phyloP scores from a whole-genome alignment of 257 asterid species.

The Craterostigma plantagineum region DNA sequence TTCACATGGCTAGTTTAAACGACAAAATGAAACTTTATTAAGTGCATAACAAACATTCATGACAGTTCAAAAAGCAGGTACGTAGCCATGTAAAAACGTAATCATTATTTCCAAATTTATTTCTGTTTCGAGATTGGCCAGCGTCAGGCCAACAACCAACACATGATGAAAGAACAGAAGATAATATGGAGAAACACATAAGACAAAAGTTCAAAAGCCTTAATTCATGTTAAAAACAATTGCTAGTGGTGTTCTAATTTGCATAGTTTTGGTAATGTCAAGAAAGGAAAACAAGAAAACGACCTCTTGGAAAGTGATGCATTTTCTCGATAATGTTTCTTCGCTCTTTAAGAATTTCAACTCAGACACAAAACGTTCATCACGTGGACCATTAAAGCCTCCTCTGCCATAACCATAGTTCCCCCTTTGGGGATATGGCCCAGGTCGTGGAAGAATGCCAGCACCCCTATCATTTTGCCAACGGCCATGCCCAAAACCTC shows the following conservation, averaged over 20 bases:
- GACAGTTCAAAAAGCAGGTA: too few species aligned
- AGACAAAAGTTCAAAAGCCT: constrained; percentile 1
- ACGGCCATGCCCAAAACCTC: constrained; percentile 71
- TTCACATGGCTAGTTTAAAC: constrained; percentile 69
- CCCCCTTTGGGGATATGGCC: constrained; percentile 54
- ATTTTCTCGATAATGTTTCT: constrained; percentile 83
- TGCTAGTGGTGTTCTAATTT: constrained; percentile 1
- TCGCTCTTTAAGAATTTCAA: constrained; percentile 82
- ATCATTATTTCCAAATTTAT: too few species aligned
- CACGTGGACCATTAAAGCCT: constrained; percentile 43
- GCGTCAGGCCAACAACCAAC: background rate
- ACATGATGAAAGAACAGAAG: too few species aligned
- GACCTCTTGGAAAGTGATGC: constrained; percentile 75
- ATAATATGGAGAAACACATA: background rate
- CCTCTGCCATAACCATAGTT: constrained; percentile 38
- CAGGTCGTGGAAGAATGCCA: constrained; percentile 78
- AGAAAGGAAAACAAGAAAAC: constrained; percentile 1
- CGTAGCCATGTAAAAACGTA: too few species aligned
- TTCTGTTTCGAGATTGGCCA: constrained; percentile 1
- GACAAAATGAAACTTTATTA: constrained; percentile 6
- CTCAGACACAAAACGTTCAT: constrained; percentile 83
- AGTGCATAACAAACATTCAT: too few species aligned
- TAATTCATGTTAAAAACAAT: constrained; percentile 5
- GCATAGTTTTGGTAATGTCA: constrained; percentile 3
- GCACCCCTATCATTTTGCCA: constrained; percentile 72